These are phyloP conservation scores for Lactarius hatsudake DNA, from an alignment of 768 basidiomycete genomes.

Conservation along the genomic window DNA sequence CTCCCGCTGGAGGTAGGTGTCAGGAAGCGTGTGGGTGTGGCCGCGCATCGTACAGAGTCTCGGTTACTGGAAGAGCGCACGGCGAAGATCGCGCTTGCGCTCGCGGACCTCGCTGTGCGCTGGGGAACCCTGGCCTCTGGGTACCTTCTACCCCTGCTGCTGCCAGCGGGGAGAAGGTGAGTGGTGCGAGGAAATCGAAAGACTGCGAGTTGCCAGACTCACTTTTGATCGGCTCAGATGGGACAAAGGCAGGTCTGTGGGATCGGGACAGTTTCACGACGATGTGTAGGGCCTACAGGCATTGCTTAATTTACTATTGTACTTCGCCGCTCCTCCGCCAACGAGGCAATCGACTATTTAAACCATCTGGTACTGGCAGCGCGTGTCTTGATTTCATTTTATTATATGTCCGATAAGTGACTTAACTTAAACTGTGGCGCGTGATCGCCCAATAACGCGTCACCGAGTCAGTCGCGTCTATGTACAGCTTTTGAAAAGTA, in stretches of 20 bases:
- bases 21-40: slow-evolving; percentile 41
- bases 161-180: slow-evolving; percentile 12
- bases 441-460: too few species aligned
- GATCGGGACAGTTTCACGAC: not conserved
- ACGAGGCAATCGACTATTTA: too few species aligned
- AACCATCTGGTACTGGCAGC: too few species aligned
- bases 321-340: too few species aligned
- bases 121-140: slow-evolving; percentile 34
- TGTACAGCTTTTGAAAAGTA: not conserved
- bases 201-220: slow-evolving; percentile 49
- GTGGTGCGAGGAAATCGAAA: slow-evolving; percentile 43
- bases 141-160: slow-evolving; percentile 32
- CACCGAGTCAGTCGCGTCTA: not conserved
- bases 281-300: not conserved
- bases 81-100: slow-evolving; percentile 47
- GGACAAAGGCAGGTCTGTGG: slow-evolving; percentile 6
- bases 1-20: not conserved
- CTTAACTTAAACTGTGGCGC: too few species aligned
- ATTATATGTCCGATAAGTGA: too few species aligned
- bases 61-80: slow-evolving; percentile 58
- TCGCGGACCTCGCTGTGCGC: slow-evolving; percentile 43
- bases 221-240: slow-evolving; percentile 37
- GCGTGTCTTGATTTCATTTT: too few species aligned
- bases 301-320: too few species aligned
- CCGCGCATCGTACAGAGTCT: slow-evolving; percentile 50